Percentiles rank a stretch among this genome's conserved stretches.
phyloP scores from a whole-genome alignment of 129 eudicot genomes.

The Tagetes patula region DNA sequence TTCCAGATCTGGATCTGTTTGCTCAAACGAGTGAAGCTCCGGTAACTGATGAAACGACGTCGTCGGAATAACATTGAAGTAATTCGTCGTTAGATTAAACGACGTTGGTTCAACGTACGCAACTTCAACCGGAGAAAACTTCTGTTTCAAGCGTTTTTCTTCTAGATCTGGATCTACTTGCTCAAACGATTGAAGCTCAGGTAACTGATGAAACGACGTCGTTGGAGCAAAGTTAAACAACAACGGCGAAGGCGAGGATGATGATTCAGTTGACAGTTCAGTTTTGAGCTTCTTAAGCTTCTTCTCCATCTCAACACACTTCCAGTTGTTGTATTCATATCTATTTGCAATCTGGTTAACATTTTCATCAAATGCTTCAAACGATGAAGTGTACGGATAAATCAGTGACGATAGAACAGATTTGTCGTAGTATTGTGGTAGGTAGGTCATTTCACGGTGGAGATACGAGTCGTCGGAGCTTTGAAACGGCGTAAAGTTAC shows the following conservation, averaged over 20 bases:
- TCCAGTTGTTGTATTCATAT: slow-evolving; percentile 15
- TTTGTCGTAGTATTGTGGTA: slow-evolving; percentile 12
- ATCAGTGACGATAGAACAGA: slow-evolving; percentile 20
- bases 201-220: slow-evolving; percentile 29
- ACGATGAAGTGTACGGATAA: slow-evolving; percentile 20
- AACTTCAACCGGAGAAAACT: background rate
- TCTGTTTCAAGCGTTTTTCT: slow-evolving; percentile 18
- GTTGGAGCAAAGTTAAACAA: slow-evolving; percentile 19
- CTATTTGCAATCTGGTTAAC: background rate
- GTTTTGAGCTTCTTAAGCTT: slow-evolving; percentile 29
- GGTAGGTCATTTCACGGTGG: slow-evolving; percentile 8
- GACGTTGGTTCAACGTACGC: slow-evolving; percentile 4
- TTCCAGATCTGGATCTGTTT: no score
- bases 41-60: no score
- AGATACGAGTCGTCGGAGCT: slow-evolving; percentile 15
- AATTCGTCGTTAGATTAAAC: slow-evolving; percentile 21
- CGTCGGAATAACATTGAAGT: slow-evolving; percentile 4
- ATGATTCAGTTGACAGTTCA: slow-evolving; percentile 17
- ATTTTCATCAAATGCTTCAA: background rate
- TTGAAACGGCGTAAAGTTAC: slow-evolving; percentile 10
- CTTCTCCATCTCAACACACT: slow-evolving; percentile 9
- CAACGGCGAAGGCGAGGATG: no score
- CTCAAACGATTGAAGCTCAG: slow-evolving; percentile 34
- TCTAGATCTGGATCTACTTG: background rate
- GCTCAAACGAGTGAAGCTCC: no score